Evolutionary conservation across 179 eudicot species (phyloP), one percentile per base, ranked within the genome.

Genomic region (Silene coronaria): DNA sequence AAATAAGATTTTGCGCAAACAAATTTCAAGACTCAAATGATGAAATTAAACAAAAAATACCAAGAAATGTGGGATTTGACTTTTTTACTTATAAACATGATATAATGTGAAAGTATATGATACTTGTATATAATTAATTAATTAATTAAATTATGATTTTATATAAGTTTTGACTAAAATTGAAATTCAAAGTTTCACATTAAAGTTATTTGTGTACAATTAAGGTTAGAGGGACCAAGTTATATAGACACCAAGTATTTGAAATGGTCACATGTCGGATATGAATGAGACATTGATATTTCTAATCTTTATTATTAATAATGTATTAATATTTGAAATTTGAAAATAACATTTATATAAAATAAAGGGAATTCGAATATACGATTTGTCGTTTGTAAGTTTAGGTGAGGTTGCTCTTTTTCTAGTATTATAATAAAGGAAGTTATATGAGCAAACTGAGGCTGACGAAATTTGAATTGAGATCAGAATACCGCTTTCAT

Each of bases 41-140:
- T 48, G 55, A 13, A 2, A 48, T 16, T 51, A 51, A 51, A 16
- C 58, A 14, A 48, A 27, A 28, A 63, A 27, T 63, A 63, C 22
- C 68, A 63, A 12, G 38, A 63, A 34, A 66, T 16, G 24, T 2
- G 60, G 59, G 62, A 32, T 67, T 67, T 75, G 72, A 80, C 67
- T 55, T 75, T 24, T n/a, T n/a, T n/a, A n/a, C n/a, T n/a, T n/a
- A n/a, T n/a, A n/a, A n/a, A n/a, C n/a, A n/a, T n/a, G n/a, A n/a
- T n/a, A n/a, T 38, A 7, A 38, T 38, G 45, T 38, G 45, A 7
- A 28, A 38, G 45, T 19, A 16, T n/a, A 36, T 11, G 14, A 63
- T 46, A 48, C n/a, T n/a, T n/a, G n/a, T n/a, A 53, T 1, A 24
- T 30, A 30, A 30, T 30, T 24, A 0, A 61, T 61, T 61, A 48